A percentile compares a stretch with the other conserved stretches of the same genome.
Evolutionary conservation across 2,329 filamentous ascomycete genomes (phyloP).

Genomic region (Paramyrothecium sp.): DNA sequence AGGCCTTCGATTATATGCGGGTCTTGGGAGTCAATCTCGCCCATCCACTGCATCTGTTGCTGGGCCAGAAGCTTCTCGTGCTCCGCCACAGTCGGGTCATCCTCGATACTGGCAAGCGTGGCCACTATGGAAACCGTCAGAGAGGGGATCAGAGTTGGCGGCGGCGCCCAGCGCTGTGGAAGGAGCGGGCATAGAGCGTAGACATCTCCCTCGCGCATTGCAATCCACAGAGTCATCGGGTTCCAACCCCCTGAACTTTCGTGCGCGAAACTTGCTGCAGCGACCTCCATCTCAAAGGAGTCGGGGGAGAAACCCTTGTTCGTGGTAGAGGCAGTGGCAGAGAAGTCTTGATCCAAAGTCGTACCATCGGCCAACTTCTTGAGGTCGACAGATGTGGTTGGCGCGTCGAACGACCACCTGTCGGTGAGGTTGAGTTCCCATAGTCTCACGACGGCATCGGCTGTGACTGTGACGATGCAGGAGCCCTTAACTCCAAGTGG

Average conservation of each 20-base stretch:
- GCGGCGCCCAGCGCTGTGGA: conserved; percentile 80
- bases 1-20: conserved; percentile 52
- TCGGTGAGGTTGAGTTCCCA: conserved; percentile 89
- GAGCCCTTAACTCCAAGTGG: conserved; percentile 80
- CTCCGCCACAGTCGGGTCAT: conserved; percentile 53
- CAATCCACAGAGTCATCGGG: conserved; percentile 93
- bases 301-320: conserved; percentile 87
- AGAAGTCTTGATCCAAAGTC: conserved; percentile 78
- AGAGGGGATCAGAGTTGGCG: conserved; percentile 74
- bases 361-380: conserved; percentile 85
- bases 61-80: conserved; percentile 56
- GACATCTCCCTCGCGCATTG: conserved; percentile 91
- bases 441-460: conserved; percentile 81
- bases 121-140: conserved; percentile 80
- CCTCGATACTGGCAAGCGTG: conserved; percentile 63
- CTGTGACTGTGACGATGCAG: conserved; percentile 84
- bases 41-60: conserved; percentile 68
- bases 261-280: conserved; percentile 76
- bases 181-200: conserved; percentile 91
- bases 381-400: conserved; percentile 81
- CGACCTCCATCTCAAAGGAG: conserved; percentile 89
- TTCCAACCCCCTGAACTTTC: conserved; percentile 80
- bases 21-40: conserved; percentile 62
- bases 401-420: conserved; percentile 82
- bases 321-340: conserved; percentile 69